Evolutionary conservation across 768 basidiomycete genomes (phyloP).

Genomic region (Macrolepiota dolichaula): DNA sequence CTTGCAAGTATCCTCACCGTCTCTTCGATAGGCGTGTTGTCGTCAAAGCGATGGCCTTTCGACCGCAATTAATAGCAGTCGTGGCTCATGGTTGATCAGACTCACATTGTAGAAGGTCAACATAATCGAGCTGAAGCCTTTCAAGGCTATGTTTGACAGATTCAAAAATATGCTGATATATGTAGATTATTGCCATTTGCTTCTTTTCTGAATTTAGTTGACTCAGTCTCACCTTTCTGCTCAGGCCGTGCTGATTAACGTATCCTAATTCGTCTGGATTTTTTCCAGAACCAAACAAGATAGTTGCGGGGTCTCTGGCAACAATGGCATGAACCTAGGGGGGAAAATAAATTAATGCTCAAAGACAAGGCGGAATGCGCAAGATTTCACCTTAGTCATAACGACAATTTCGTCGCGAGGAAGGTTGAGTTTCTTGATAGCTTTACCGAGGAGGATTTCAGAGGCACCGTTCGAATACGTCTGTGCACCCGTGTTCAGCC

Average conservation of each 20-base stretch:
- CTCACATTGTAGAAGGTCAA: constrained; percentile 72
- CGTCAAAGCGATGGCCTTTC: constrained; percentile 54
- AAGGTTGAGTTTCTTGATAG: no score
- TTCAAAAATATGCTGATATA: constrained; percentile 69
- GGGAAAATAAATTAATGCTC: constrained; percentile 2
- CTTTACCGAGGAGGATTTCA: constrained; percentile 69
- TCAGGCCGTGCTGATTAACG: constrained; percentile 49
- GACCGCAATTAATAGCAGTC: constrained; percentile 13
- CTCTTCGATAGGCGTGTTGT: no score
- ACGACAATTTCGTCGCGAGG: constrained; percentile 75
- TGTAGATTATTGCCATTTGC: constrained; percentile 15
- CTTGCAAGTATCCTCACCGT: constrained; percentile 23
- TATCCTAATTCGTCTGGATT: constrained; percentile 42
- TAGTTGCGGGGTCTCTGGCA: constrained; percentile 17
- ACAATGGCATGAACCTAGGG: constrained; percentile 37
- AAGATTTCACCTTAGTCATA: constrained; percentile 59
- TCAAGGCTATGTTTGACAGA: no score
- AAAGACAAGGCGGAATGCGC: background rate
- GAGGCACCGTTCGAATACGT: constrained; percentile 64
- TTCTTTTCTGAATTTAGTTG: background rate
- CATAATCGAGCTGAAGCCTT: constrained; percentile 70
- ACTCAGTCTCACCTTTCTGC: constrained; percentile 25
- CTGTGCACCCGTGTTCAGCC: constrained; percentile 22
- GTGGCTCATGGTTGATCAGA: background rate
- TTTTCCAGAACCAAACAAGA: constrained; percentile 7